Evolutionary conservation across 345 rosid genomes (phyloP).

Genomic region (Stellera chamaejasme): DNA sequence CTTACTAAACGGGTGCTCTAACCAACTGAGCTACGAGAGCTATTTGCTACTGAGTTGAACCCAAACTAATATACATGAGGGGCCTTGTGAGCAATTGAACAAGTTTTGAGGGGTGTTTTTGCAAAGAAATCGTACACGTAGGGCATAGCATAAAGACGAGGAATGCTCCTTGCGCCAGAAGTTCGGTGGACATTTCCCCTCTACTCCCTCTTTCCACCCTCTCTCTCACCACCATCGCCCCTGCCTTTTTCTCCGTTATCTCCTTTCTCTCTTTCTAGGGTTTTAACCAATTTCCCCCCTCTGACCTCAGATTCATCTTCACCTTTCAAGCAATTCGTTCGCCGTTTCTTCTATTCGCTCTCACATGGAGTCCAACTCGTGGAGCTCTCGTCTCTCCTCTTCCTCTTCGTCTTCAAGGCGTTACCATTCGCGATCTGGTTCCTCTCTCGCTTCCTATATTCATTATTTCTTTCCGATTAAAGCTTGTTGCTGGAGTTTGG

Average conservation of each 20-base stretch:
- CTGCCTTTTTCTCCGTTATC: not conserved
- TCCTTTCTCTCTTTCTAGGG: slow-evolving; percentile 12
- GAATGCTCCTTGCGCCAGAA: slow-evolving; percentile 6
- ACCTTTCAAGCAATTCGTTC: not conserved
- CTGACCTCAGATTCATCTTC: not conserved
- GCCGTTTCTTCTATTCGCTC: not conserved
- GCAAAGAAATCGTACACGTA: not conserved
- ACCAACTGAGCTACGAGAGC: not conserved
- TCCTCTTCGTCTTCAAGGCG: slow-evolving; percentile 36
- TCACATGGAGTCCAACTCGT: slow-evolving; percentile 34
- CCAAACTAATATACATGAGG: too few relatives aligned
- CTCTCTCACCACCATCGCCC: not conserved
- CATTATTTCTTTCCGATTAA: not conserved
- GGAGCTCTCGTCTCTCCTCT: slow-evolving; percentile 31
- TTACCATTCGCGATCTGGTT: slow-evolving; percentile 37
- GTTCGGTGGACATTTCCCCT: slow-evolving; percentile 23
- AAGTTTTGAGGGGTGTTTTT: not conserved
- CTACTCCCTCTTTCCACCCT: not conserved
- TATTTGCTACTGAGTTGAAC: too few relatives aligned
- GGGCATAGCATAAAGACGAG: slow-evolving; percentile 1
- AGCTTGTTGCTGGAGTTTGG: not conserved
- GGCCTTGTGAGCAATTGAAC: slow-evolving; percentile 6
- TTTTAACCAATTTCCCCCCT: not conserved
- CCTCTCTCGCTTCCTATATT: not conserved
- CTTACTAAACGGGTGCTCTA: not conserved